Base-by-base conservation (phyloP, 305 asterid species). In the Solanum hybrid region DNA sequence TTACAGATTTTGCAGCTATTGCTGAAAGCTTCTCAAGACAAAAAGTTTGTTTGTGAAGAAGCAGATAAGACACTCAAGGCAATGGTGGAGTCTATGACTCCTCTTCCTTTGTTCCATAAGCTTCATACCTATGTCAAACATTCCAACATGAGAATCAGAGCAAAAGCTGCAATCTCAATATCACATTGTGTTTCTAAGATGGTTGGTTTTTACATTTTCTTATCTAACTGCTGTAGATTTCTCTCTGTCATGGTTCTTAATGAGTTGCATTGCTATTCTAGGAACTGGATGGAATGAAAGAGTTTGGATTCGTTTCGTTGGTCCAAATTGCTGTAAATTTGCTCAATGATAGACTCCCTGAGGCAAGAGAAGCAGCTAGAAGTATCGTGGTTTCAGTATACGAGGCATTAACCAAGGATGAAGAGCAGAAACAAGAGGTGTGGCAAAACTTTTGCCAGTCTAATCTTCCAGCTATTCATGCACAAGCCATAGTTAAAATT, bases 11-110 rank as follows among this genome's bases (percentile, higher is more conserved):
- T 97, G 94, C 99, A 97, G 94, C 95, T 97, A 72, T 90, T 97
- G 88, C 95, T 97, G 31, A 97, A 97, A 93, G 97, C 98, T 87
- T 94, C 97, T 72, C 99, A 97, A 91, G 99, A 97, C 33, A 97
- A 97, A 93, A 97, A 96, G 87, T 97, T 97, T 93, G 99, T 97
- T 5, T 96, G 99, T 92, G 99, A 97, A 89, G 99, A 97, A 92
- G 99, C 99, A 89, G 96, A 94, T 75, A 96, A 65, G 92, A 92
- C 98, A 80, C 91, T 96, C 68, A 90, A 92, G 89, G 89, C 90
- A 90, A 93, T 97, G 98, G 97, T 95, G 87, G 96, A 93, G 78
- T 92, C 94, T 79, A 92, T 94, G 92, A 91, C 96, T 57, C 97
- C 99, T 80, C 96, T 96, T 33, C 92, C 96, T 51, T 68, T 96